A percentile compares a stretch with the other conserved stretches of the same genome.
Evolutionary conservation across 2,329 filamentous ascomycete genomes (phyloP).

Genomic region (Cylindrodendrum hubeiense): DNA sequence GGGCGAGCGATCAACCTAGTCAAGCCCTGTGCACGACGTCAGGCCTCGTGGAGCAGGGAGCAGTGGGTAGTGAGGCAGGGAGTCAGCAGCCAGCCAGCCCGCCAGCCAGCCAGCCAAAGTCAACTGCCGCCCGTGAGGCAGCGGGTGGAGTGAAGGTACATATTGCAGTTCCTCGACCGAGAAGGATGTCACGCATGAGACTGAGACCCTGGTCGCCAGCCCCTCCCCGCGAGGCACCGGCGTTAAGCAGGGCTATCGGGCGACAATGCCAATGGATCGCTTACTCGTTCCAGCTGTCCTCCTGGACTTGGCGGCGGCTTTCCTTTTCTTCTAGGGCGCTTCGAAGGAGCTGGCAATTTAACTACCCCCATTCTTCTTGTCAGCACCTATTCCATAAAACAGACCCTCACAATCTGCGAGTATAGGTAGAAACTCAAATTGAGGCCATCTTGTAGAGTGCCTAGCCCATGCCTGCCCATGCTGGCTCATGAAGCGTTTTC

Average conservation of each 20-base stretch:
- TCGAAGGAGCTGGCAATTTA: constrained; percentile 25
- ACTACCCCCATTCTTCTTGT: constrained; percentile 13
- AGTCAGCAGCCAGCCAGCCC: not conserved
- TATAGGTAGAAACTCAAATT: constrained; percentile 1
- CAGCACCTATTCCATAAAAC: constrained; percentile 10
- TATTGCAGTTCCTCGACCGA: constrained; percentile 12
- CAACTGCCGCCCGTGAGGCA: constrained; percentile 27
- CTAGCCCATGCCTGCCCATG: constrained; percentile 5
- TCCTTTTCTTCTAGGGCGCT: constrained; percentile 26
- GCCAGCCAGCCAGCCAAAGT: constrained; percentile 7
- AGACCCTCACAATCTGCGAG: constrained; percentile 3
- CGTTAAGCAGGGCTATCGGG: constrained; percentile 30
- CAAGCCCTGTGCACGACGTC: constrained; percentile 9
- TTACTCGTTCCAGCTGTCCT: constrained; percentile 17
- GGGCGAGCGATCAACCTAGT: not conserved
- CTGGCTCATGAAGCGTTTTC: not conserved
- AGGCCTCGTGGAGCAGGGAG: constrained; percentile 17
- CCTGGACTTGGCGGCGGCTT: constrained; percentile 15
- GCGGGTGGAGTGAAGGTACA: constrained; percentile 14
- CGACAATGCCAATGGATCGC: constrained; percentile 20
- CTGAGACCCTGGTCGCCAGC: constrained; percentile 13
- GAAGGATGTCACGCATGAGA: constrained; percentile 30
- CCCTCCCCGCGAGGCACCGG: constrained; percentile 25
- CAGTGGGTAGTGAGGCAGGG: constrained; percentile 9
- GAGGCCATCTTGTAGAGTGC: not conserved